A percentile compares a stretch with the other conserved stretches of the same genome.
Conservation (phyloP, 805 yeast species). For the Alloascoidea hylecoeti region DNA sequence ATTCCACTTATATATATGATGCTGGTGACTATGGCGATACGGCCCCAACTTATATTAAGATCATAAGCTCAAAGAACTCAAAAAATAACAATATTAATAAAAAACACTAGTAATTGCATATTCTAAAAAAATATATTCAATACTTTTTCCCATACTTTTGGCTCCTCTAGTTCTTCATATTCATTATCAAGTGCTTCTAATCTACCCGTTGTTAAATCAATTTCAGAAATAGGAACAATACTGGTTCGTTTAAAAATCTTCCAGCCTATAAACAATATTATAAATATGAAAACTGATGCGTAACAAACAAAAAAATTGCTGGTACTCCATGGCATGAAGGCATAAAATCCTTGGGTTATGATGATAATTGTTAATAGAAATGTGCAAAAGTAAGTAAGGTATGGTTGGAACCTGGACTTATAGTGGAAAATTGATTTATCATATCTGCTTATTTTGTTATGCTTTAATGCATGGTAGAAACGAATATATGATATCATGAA, state of each 20-base stretch:
- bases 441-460: slow-evolving; percentile 45
- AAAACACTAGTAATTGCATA: no score
- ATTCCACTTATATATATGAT: no score
- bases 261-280: slow-evolving; percentile 31
- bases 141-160: no score
- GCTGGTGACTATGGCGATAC: no score
- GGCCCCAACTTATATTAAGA: no score
- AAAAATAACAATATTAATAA: no score
- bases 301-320: slow-evolving; percentile 45
- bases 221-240: slow-evolving; percentile 47
- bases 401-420: slow-evolving; percentile 47
- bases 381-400: slow-evolving; percentile 37
- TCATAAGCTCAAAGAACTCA: no score
- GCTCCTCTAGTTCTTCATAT: no score
- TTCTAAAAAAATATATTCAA: no score
- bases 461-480: slow-evolving; percentile 37
- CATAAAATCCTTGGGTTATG: slow-evolving; percentile 40
- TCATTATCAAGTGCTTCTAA: slow-evolving; percentile 28
- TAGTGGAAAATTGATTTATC: slow-evolving; percentile 46
- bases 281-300: slow-evolving; percentile 39
- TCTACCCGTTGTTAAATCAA: slow-evolving; percentile 66
- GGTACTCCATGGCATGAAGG: slow-evolving; percentile 41
- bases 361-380: slow-evolving; percentile 25
- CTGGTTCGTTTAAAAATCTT: slow-evolving; percentile 43
- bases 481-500: slow-evolving; percentile 42